Evolutionary conservation across 2,329 filamentous ascomycete species (phyloP).

Genomic region (Exophiala oligosperma): DNA sequence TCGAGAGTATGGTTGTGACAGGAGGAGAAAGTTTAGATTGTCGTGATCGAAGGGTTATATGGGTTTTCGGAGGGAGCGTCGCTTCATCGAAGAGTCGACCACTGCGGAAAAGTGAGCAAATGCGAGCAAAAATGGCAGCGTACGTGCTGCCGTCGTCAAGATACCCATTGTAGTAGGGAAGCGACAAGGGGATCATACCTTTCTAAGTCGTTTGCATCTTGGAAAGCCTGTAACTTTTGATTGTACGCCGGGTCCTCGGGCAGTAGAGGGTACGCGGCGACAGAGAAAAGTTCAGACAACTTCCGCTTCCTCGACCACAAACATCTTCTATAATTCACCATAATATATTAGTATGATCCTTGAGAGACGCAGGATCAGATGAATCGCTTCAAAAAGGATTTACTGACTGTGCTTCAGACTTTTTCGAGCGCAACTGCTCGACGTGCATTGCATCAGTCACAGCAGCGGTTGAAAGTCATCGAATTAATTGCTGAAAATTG

Average conservation of each 20-base stretch:
- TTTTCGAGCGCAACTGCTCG: conserved; percentile 50
- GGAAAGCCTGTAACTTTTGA: conserved; percentile 53
- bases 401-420: conserved; percentile 53
- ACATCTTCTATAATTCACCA: conserved; percentile 47
- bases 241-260: conserved; percentile 57
- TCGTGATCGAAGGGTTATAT: conserved; percentile 26
- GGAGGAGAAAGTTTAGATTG: conserved; percentile 30
- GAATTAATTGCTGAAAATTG: conserved; percentile 49
- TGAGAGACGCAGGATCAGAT: conserved; percentile 25
- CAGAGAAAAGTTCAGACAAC: conserved; percentile 83
- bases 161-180: conserved; percentile 6
- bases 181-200: conserved; percentile 48
- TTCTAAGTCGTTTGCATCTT: conserved; percentile 58
- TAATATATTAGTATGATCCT: conserved; percentile 38
- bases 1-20: conserved; percentile 9
- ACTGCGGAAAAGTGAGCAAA: conserved; percentile 39
- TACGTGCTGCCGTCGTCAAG: conserved; percentile 7
- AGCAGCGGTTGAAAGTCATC: conserved; percentile 43
- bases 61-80: conserved; percentile 48
- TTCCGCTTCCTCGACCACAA: conserved; percentile 86
- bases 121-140: conserved; percentile 6
- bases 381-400: conserved; percentile 35
- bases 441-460: conserved; percentile 31
- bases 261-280: conserved; percentile 60
- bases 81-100: conserved; percentile 58